These are phyloP conservation scores for Suhomyces choctaworum DNA, from an alignment of 1,139 yeast species.

Conservation along the genomic window DNA sequence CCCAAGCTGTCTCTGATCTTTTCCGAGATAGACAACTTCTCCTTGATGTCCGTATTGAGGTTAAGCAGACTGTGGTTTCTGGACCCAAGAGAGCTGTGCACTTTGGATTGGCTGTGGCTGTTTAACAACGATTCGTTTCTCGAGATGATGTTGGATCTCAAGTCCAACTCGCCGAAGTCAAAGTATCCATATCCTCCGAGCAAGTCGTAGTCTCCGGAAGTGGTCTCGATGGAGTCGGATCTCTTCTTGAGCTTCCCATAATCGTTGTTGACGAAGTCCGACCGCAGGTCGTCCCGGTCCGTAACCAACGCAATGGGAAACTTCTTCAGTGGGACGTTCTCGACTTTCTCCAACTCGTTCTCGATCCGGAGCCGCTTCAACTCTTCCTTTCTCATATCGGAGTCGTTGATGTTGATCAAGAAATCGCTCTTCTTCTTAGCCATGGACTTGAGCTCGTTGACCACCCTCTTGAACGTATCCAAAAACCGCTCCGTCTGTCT, in stretches of 20 bases:
- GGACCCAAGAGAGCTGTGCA: constrained; percentile 24
- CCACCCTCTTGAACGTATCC: constrained; percentile 61
- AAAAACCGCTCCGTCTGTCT: constrained; percentile 71
- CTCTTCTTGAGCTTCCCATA: constrained; percentile 6
- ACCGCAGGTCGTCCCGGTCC: constrained; percentile 16
- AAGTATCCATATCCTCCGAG: constrained; percentile 77
- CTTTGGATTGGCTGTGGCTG: constrained; percentile 23
- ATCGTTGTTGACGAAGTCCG: constrained; percentile 21
- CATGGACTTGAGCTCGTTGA: constrained; percentile 51
- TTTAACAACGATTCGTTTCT: constrained; percentile 33
- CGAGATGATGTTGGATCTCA: constrained; percentile 32
- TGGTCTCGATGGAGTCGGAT: constrained; percentile 12
- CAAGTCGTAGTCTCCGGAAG: constrained; percentile 32
- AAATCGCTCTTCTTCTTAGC: constrained; percentile 44
- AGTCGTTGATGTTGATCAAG: constrained; percentile 35
- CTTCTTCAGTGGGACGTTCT: constrained; percentile 32
- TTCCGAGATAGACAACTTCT: constrained; percentile 34
- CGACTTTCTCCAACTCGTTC: constrained; percentile 35
- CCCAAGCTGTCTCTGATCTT: constrained; percentile 39
- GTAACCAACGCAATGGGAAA: constrained; percentile 41
- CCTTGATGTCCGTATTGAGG: constrained; percentile 28
- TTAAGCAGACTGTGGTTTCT: constrained; percentile 36
- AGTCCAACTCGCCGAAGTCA: constrained; percentile 60
- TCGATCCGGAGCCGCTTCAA: constrained; percentile 38
- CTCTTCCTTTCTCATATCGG: constrained; percentile 36